These are phyloP conservation scores for Coprinopsis strossmayeri DNA, from an alignment of 768 basidiomycete genomes.

Conservation along the genomic window DNA sequence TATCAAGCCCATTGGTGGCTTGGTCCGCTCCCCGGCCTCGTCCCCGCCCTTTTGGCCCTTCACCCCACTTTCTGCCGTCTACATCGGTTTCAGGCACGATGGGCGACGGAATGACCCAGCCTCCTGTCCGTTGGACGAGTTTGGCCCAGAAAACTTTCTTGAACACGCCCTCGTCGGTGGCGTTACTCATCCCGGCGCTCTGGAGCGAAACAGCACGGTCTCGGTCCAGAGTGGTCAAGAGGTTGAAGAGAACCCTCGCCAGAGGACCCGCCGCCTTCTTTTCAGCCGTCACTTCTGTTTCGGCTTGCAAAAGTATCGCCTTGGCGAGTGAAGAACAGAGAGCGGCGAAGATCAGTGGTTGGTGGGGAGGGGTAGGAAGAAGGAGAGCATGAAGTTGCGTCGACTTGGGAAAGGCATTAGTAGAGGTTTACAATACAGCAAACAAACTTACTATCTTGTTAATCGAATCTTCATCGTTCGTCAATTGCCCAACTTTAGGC, in stretches of 20 bases:
- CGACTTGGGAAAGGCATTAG: constrained; percentile 22
- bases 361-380: constrained; percentile 23
- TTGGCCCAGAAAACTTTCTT: constrained; percentile 76
- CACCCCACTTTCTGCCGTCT: constrained; percentile 40
- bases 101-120: constrained; percentile 73
- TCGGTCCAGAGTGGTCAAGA: constrained; percentile 53
- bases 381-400: constrained; percentile 32
- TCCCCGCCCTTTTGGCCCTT: constrained; percentile 6
- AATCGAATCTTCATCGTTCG: constrained; percentile 59
- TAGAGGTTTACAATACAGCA: constrained; percentile 5
- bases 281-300: constrained; percentile 88
- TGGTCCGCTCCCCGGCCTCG: constrained; percentile 15
- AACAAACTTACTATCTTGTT: constrained; percentile 49
- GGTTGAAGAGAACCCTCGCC: constrained; percentile 64
- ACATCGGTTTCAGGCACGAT: constrained; percentile 47
- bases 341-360: constrained; percentile 55
- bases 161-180: constrained; percentile 51
- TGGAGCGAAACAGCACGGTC: no score
- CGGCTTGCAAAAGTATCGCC: constrained; percentile 83
- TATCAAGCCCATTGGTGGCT: no score
- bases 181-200: no score
- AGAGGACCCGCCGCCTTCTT: constrained; percentile 80
- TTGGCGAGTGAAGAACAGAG: constrained; percentile 87
- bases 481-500: constrained; percentile 84
- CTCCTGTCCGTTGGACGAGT: constrained; percentile 81